Evolutionary conservation across 169 alveolate genomes (phyloP), one percentile per base, ranked within the genome.

Genomic region (Babesia bovis): DNA sequence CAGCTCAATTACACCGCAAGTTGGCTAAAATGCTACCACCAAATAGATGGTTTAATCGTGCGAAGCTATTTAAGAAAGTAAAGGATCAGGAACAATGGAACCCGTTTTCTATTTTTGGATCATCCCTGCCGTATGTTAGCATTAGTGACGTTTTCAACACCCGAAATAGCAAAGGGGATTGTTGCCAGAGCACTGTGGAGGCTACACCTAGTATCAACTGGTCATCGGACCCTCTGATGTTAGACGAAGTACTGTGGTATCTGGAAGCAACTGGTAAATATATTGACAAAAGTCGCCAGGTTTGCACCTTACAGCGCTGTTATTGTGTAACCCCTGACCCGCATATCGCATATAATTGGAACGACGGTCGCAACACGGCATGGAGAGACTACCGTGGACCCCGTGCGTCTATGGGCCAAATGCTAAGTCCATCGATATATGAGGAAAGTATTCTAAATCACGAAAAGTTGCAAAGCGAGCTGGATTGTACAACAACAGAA

Each of bases 61-160:
- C 55, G 21, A 87, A 87, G 52, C 66, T 87, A 28, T 38, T 72
- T 45, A 81, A 84, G 42, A 78, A 85, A 67, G 56, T 89, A 40
- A 78, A 66, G 26, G 85, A 61, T 51, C 95, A 90, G 73, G 82
- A 84, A 38, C 53, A 61, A 28, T 90, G 92, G 93, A 90, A 90
- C 52, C 95, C 95, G 13, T 90, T 90, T 49, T 89, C 95, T 2
- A 86, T 90, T n/a, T 90, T 90, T 59, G 95, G 94, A 28, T 85
- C 93, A 19, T 81, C 95, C 7, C 87, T 87, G 55, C 91, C 91
- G 13, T 73, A 81, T n/a, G 89, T 89, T 9, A 82, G 77, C 40
- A 51, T 89, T 47, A 71, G 84, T 26, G 93, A 91, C 45, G 89
- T 91, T 3, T 89, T 91, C 67, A 73, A 67, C 21, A 30, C 10